Conservation (phyloP, 2,329 filamentous ascomycete species). For the Neurospora sp. region DNA sequence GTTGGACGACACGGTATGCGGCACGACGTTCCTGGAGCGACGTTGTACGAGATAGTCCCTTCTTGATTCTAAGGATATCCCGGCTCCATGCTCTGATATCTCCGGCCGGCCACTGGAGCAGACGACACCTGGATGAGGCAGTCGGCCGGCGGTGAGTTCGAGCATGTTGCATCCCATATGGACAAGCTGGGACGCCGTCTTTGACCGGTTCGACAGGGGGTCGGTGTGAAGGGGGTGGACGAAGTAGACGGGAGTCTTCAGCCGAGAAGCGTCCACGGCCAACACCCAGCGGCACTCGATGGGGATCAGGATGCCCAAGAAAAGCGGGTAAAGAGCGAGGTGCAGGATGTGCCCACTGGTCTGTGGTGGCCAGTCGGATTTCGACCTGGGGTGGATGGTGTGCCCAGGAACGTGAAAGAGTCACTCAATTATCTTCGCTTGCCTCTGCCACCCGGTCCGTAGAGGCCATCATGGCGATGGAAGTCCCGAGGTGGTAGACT, state of each 20-base stretch:
- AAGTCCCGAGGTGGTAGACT: background rate
- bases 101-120: background rate
- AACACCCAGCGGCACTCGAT: background rate
- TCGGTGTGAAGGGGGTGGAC: background rate
- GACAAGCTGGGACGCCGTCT: background rate
- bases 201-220: background rate
- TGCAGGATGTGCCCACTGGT: background rate
- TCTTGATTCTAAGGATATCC: background rate
- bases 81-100: background rate
- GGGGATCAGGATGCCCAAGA: background rate
- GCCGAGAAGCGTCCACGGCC: conserved; percentile 11
- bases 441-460: background rate
- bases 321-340: conserved; percentile 13
- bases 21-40: background rate
- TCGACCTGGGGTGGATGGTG: background rate
- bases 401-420: background rate
- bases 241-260: conserved; percentile 11
- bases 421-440: background rate
- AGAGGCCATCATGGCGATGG: background rate
- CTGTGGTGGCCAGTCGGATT: background rate
- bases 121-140: background rate
- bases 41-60: background rate
- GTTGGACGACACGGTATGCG: background rate
- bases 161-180: background rate
- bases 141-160: background rate